Percentiles rank a stretch among this genome's conserved stretches.
Evolutionary conservation across 1,284 basidiomycete species (phyloP).

Genomic region (Phellopilus nigrolimitatus): DNA sequence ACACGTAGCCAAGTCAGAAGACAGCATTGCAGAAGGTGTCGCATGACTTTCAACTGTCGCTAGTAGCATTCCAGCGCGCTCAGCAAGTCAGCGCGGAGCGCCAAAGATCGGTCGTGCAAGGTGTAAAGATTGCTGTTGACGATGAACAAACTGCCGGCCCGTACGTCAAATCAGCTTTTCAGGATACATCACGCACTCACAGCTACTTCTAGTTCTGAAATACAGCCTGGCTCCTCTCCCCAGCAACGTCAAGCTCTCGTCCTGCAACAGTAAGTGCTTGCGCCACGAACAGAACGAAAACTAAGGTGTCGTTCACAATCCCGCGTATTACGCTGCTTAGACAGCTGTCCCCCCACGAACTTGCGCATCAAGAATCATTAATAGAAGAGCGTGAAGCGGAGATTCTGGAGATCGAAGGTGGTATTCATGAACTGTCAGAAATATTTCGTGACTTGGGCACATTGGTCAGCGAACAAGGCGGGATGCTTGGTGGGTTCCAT

Average conservation of each 20-base stretch:
- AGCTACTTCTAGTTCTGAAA: slow-evolving; percentile 26
- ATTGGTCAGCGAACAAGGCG: slow-evolving; percentile 91
- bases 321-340: slow-evolving; percentile 22
- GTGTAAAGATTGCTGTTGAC: slow-evolving; percentile 71
- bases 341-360: slow-evolving; percentile 81
- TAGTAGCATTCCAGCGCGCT: slow-evolving; percentile 88
- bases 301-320: neutral
- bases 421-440: slow-evolving; percentile 95
- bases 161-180: slow-evolving; percentile 23
- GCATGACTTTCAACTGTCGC: slow-evolving; percentile 86
- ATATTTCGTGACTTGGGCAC: slow-evolving; percentile 97
- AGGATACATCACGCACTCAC: neutral
- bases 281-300: slow-evolving; percentile 1
- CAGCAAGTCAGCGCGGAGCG: slow-evolving; percentile 87
- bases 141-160: slow-evolving; percentile 46
- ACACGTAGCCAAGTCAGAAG: slow-evolving; percentile 65
- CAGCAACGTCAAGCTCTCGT: slow-evolving; percentile 68
- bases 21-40: slow-evolving; percentile 84
- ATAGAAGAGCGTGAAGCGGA: slow-evolving; percentile 95
- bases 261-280: slow-evolving; percentile 42
- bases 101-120: slow-evolving; percentile 80
- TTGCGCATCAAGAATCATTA: slow-evolving; percentile 94
- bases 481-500: slow-evolving; percentile 77
- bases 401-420: slow-evolving; percentile 95
- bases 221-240: slow-evolving; percentile 36